Conservation (phyloP, 73 alveolate genomes). For the Blepharisma japonicum region DNA sequence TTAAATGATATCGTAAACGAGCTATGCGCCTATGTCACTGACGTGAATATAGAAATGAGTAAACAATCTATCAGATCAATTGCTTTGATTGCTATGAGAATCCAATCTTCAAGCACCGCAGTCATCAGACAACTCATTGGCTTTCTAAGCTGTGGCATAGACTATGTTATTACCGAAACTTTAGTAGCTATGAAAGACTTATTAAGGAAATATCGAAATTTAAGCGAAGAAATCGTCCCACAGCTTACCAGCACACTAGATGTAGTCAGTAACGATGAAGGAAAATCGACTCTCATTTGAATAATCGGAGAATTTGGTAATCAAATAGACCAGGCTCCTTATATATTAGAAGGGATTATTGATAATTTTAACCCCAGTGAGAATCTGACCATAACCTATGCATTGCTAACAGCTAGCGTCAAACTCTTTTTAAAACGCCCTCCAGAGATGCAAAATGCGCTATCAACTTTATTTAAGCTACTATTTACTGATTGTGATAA, state of each 20-base stretch:
- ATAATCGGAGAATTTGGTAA: conserved; percentile 85
- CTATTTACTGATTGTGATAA: conserved; percentile 56
- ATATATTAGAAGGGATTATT: conserved; percentile 61
- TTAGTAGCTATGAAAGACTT: conserved; percentile 97
- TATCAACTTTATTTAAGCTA: conserved; percentile 37
- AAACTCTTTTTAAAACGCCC: conserved; percentile 66
- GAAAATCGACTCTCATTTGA: conserved; percentile 65
- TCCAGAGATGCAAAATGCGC: conserved; percentile 65
- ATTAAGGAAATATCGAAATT: conserved; percentile 88
- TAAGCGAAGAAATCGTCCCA: conserved; percentile 77
- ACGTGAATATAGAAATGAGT: conserved; percentile 78
- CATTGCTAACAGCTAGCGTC: conserved; percentile 41
- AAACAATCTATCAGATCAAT: conserved; percentile 72
- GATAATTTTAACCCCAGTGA: conserved; percentile 52
- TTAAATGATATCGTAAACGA: conserved; percentile 77
- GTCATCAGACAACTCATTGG: conserved; percentile 61
- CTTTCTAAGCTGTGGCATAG: conserved; percentile 64
- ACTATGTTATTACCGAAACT: conserved; percentile 98
- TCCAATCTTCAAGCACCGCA: conserved; percentile 60
- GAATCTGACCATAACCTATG: conserved; percentile 43
- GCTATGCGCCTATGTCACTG: conserved; percentile 86
- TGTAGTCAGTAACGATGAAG: conserved; percentile 95
- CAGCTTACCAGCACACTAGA: conserved; percentile 91
- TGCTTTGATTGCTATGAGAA: conserved; percentile 67
- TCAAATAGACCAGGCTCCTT: conserved; percentile 63